phyloP scores from a whole-genome alignment of 768 basidiomycete species.

The Termitomyces sp. region DNA sequence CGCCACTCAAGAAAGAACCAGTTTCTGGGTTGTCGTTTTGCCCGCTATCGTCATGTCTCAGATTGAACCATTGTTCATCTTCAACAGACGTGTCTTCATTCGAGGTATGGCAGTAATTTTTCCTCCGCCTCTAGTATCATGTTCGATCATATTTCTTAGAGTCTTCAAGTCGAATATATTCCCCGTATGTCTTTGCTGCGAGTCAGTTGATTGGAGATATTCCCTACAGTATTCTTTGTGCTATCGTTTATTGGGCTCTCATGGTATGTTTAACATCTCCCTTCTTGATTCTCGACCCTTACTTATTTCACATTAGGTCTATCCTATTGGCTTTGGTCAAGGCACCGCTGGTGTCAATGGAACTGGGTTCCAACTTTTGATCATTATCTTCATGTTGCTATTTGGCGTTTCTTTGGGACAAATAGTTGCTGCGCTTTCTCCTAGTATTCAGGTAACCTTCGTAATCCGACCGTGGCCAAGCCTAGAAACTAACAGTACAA shows the following conservation, averaged over 20 bases:
- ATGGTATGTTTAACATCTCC: slow-evolving; percentile 38
- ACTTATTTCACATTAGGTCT: slow-evolving; percentile 31
- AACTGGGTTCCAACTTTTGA: slow-evolving; percentile 66
- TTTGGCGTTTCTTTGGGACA: slow-evolving; percentile 67
- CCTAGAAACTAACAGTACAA: slow-evolving; percentile 8
- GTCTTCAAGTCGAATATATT: slow-evolving; percentile 81
- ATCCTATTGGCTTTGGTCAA: slow-evolving; percentile 62
- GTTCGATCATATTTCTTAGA: slow-evolving; percentile 30
- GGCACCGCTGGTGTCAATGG: slow-evolving; percentile 55
- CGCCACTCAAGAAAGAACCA: slow-evolving; percentile 13
- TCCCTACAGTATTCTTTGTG: slow-evolving; percentile 70
- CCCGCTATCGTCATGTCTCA: slow-evolving; percentile 78
- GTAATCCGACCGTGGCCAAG: neutral
- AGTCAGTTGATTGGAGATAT: slow-evolving; percentile 79
- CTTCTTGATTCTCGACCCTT: neutral
- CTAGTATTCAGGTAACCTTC: slow-evolving; percentile 51
- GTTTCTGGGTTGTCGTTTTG: slow-evolving; percentile 62
- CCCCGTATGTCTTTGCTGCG: slow-evolving; percentile 78
- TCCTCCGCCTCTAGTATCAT: slow-evolving; percentile 1
- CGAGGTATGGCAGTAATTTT: slow-evolving; percentile 15
- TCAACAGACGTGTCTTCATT: slow-evolving; percentile 50
- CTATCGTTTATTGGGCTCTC: slow-evolving; percentile 67
- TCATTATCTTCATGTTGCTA: slow-evolving; percentile 64
- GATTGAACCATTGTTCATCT: slow-evolving; percentile 79
- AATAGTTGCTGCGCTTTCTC: slow-evolving; percentile 68